These are phyloP conservation scores for Leptomonas pyrrhocoris DNA, from an alignment of 208 protist species.

Conservation along the genomic window DNA sequence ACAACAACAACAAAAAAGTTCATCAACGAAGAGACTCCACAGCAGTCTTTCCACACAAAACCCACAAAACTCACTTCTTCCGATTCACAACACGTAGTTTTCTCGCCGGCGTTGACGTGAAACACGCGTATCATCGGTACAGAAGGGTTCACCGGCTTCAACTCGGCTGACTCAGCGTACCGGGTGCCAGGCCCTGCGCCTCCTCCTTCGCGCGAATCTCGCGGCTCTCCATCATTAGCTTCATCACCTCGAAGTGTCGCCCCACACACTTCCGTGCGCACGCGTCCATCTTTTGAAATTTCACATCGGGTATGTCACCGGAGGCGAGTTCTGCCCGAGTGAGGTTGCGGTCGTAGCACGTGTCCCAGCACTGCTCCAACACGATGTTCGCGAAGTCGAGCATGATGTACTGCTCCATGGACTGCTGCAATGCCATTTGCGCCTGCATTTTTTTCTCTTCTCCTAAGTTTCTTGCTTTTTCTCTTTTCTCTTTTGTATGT, in stretches of 20 bases:
- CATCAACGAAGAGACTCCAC: no score
- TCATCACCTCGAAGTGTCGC: constrained; percentile 88
- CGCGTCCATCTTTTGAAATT: constrained; percentile 75
- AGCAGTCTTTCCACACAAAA: no score
- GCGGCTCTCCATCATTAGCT: constrained; percentile 62
- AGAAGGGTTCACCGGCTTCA: no score
- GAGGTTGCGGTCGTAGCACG: constrained; percentile 86
- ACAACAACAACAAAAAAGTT: no score
- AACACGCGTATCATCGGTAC: no score
- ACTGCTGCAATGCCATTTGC: constrained; percentile 72
- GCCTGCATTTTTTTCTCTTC: constrained; percentile 77
- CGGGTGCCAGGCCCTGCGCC: constrained; percentile 29
- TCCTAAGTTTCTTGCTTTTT: no score
- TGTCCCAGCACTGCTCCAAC: constrained; percentile 86
- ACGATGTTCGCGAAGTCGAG: constrained; percentile 67
- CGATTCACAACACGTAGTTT: no score
- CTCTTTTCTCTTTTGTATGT: no score
- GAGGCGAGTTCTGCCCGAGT: constrained; percentile 56
- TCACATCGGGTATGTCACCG: constrained; percentile 51
- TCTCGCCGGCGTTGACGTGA: no score
- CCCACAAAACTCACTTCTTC: no score
- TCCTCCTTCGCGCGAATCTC: constrained; percentile 56
- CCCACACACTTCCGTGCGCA: constrained; percentile 89
- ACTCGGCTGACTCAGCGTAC: constrained; percentile 17
- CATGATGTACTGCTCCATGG: constrained; percentile 79